Base-by-base conservation (phyloP, 257 asterid genomes). In the Ophiorrhiza pumila region DNA sequence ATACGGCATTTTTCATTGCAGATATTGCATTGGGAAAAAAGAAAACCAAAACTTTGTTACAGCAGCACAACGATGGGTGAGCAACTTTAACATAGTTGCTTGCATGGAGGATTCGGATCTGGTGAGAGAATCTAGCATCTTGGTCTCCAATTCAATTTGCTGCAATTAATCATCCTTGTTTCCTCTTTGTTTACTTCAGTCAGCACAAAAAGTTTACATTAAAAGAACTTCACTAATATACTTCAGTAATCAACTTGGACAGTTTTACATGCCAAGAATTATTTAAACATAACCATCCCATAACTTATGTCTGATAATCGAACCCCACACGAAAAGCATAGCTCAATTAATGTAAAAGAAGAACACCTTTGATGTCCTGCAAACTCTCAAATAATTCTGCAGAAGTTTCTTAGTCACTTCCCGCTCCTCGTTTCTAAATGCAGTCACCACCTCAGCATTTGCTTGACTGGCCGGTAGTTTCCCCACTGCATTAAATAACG, bases 391-490 rank as follows among this genome's bases (percentile, higher is more conserved):
- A 80, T 84, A 93, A 76, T 62, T 69, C 20, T 79, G 59, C 64
- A 93, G 76, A 76, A 89, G 83, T 71, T 89, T 89, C 75, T 46
- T 64, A 12, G 78, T 80, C 82, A 76, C 80, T 77, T 84, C 85
- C 72, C 89, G 74, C 85, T 93, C 96, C 80, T 77, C 83, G 34
- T 76, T 77, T 65, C 95, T 85, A 79, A 83, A 90, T 64, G 90
- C 90, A 53, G 83, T 78, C 43, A 89, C 87, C 72, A 69, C 85
- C 76, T 72, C 85, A 25, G 90, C 83, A 85, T 83, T 87, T 55
- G 97, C 98, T 80, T 74, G 89, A 75, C 86, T 84, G 72, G 91
- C 95, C 29, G 97, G 98, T 43, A 93, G 67, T 82, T 78, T 90
- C 4, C 97, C 97, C 87, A 90, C 98, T 93, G 89, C 87, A 76